phyloP scores from a whole-genome alignment of 179 eudicot species.

The Spinacia oleracea region DNA sequence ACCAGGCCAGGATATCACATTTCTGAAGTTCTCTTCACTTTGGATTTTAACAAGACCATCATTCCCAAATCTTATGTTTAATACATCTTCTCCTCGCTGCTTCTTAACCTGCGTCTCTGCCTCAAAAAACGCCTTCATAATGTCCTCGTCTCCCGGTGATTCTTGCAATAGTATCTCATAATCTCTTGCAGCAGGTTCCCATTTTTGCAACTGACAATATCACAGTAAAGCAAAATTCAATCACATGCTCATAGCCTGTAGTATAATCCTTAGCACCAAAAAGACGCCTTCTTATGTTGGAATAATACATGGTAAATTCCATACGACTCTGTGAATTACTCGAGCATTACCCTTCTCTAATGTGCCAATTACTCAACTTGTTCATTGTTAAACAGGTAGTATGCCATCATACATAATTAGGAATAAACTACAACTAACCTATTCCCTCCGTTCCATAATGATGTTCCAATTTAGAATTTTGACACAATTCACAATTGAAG shows the following conservation, averaged over 20 bases:
- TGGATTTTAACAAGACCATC: slow-evolving; percentile 37
- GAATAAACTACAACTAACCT: too few relatives aligned
- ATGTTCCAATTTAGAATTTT: too few relatives aligned
- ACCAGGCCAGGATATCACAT: slow-evolving; percentile 50
- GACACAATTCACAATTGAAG: too few relatives aligned
- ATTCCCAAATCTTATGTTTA: slow-evolving; percentile 26
- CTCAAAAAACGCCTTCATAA: slow-evolving; percentile 49
- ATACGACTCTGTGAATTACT: neutral
- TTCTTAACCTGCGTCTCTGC: slow-evolving; percentile 46
- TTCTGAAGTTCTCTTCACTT: slow-evolving; percentile 48
- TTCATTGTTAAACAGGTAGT: too few relatives aligned
- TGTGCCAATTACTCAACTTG: neutral
- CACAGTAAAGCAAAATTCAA: too few relatives aligned
- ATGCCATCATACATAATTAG: too few relatives aligned
- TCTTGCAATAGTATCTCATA: slow-evolving; percentile 58
- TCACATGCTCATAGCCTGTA: neutral
- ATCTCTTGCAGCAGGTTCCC: slow-evolving; percentile 68
- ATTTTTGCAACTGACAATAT: slow-evolving; percentile 50
- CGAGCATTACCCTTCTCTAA: neutral
- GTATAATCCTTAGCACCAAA: neutral
- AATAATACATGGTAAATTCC: neutral
- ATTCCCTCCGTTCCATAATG: too few relatives aligned
- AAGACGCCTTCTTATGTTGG: neutral
- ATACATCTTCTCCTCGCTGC: slow-evolving; percentile 39
- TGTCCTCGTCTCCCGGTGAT: slow-evolving; percentile 64